Percentiles rank a stretch among this genome's conserved stretches.
Evolutionary conservation across 116 monocot genomes (phyloP).

Genomic region (Thalassia testudinum): DNA sequence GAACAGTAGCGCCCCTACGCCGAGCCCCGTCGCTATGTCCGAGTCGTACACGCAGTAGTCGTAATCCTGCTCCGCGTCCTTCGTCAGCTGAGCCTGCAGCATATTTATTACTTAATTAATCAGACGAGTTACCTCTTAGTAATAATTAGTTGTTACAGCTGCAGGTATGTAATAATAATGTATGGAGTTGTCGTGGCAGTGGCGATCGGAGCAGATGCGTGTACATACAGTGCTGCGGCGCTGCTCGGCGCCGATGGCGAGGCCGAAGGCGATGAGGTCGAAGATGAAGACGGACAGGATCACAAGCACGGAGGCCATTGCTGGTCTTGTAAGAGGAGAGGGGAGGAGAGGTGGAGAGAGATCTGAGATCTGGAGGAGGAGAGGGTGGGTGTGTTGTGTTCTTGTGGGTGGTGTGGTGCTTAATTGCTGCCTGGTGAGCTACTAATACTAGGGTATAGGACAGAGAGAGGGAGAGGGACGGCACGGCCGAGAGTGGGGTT

Average conservation of each 20-base stretch:
- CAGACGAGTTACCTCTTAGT: too few species aligned
- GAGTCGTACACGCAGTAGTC: constrained; percentile 87
- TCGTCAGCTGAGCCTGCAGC: constrained; percentile 43
- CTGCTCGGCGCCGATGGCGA: constrained; percentile 62
- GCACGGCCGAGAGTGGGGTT: too few species aligned
- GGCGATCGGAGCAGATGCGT: too few species aligned
- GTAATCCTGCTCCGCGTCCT: constrained; percentile 60
- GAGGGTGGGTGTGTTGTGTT: too few species aligned
- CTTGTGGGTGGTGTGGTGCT: too few species aligned
- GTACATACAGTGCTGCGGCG: background rate
- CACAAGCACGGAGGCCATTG: constrained; percentile 45
- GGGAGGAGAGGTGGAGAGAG: background rate
- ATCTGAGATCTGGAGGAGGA: background rate
- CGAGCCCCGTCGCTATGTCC: constrained; percentile 80
- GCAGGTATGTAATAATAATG: too few species aligned
- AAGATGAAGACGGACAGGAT: constrained; percentile 34
- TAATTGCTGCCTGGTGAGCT: too few species aligned
- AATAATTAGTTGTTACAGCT: too few species aligned
- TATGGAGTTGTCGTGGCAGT: too few species aligned
- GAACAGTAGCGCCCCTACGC: constrained; percentile 72
- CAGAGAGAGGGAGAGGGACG: too few species aligned
- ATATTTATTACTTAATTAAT: too few species aligned
- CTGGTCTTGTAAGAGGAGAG: background rate
- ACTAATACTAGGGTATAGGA: too few species aligned
- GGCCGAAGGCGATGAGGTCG: constrained; percentile 65